Percentiles rank a stretch among this genome's conserved stretches.
These are phyloP conservation scores for Colletotrichum endophyticum DNA, from an alignment of 2,329 filamentous ascomycete genomes.

Conservation along the genomic window DNA sequence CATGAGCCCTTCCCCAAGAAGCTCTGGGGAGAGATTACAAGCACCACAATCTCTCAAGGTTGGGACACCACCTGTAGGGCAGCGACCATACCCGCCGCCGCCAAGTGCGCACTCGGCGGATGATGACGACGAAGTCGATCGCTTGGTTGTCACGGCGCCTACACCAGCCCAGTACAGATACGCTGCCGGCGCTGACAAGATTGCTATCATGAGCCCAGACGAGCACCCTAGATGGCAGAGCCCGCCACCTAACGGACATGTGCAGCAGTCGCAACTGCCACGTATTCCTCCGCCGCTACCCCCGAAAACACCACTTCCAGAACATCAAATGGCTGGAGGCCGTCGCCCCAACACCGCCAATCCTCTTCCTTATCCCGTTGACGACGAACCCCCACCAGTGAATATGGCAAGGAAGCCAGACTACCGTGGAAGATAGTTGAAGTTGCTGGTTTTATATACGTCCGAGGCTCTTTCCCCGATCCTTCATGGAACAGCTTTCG, in stretches of 20 bases:
- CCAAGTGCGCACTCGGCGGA: conserved; percentile 29
- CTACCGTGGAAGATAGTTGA: conserved; percentile 56
- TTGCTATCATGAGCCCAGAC: conserved; percentile 65
- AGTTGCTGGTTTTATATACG: not conserved
- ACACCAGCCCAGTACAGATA: conserved; percentile 64
- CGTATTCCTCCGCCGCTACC: conserved; percentile 70
- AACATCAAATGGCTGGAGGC: conserved; percentile 41
- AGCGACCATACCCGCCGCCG: conserved; percentile 31
- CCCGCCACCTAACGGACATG: conserved; percentile 21
- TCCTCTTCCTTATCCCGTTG: conserved; percentile 77
- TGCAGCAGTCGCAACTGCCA: conserved; percentile 30
- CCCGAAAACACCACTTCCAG: conserved; percentile 77
- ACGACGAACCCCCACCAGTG: conserved; percentile 80
- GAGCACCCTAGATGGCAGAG: conserved; percentile 55
- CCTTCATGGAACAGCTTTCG: not conserved
- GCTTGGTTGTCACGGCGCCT: conserved; percentile 60
- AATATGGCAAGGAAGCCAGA: conserved; percentile 88
- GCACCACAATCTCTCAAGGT: conserved; percentile 32
- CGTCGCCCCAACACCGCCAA: conserved; percentile 31
- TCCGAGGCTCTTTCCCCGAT: not conserved
- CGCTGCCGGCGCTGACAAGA: conserved; percentile 69
- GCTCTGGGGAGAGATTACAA: conserved; percentile 52
- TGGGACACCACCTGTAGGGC: conserved; percentile 27
- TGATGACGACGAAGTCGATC: conserved; percentile 51
- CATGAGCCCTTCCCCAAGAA: conserved; percentile 48